Conservation (phyloP, 1,284 basidiomycete species). For the Phellinidium pouzarii region DNA sequence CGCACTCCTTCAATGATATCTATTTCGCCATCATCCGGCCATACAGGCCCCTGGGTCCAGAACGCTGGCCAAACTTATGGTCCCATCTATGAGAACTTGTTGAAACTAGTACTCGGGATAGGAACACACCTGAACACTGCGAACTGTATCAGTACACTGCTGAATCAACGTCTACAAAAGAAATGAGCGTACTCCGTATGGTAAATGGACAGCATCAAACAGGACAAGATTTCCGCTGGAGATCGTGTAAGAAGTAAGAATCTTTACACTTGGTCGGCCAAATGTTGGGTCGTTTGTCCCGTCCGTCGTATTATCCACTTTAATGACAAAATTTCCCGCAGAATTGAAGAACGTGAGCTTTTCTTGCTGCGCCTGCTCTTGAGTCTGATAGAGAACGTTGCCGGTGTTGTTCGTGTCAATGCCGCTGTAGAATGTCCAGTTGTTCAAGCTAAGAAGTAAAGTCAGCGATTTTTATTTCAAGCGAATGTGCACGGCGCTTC, state of each 20-base stretch:
- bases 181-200: constrained; percentile 17
- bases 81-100: background rate
- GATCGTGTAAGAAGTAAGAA: constrained; percentile 12
- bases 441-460: constrained; percentile 6
- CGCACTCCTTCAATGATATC: constrained; percentile 37
- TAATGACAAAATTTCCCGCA: constrained; percentile 18
- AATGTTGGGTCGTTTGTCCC: constrained; percentile 11
- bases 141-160: background rate
- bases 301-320: constrained; percentile 19
- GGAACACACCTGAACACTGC: no score
- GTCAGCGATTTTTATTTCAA: background rate
- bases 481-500: background rate
- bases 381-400: constrained; percentile 15
- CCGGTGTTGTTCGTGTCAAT: constrained; percentile 17
- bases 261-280: constrained; percentile 14
- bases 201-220: constrained; percentile 18
- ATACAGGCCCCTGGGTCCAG: constrained; percentile 29
- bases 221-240: constrained; percentile 16
- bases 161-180: no score
- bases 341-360: constrained; percentile 15
- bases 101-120: background rate
- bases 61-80: constrained; percentile 35
- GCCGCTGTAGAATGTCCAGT: constrained; percentile 18
- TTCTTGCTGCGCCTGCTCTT: constrained; percentile 10
- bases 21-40: constrained; percentile 38